Evolutionary conservation across 2,329 filamentous ascomycete genomes (phyloP).

Genomic region (Cordyceps javanica): DNA sequence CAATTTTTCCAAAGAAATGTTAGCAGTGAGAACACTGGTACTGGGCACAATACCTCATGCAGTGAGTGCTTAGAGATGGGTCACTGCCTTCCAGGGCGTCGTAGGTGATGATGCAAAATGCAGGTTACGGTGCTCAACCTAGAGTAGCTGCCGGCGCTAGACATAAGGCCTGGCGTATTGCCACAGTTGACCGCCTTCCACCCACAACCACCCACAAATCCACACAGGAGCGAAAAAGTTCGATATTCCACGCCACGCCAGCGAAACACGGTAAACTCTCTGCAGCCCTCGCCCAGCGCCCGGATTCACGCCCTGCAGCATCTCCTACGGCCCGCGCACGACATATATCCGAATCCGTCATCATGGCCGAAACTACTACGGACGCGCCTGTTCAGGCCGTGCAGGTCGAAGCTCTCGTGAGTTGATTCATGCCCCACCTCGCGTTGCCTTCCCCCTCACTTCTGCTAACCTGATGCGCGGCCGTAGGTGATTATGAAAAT

Average conservation of each 20-base stretch:
- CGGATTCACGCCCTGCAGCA: slow-evolving; percentile 20
- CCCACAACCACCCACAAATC: slow-evolving; percentile 42
- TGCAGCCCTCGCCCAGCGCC: slow-evolving; percentile 21
- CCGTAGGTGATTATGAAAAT: slow-evolving; percentile 90
- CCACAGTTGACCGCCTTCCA: slow-evolving; percentile 30
- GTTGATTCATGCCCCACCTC: slow-evolving; percentile 36
- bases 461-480: slow-evolving; percentile 13
- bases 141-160: background rate
- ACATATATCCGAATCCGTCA: slow-evolving; percentile 27
- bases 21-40: slow-evolving; percentile 8
- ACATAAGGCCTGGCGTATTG: slow-evolving; percentile 24
- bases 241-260: slow-evolving; percentile 29
- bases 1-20: slow-evolving; percentile 11
- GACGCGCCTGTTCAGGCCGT: slow-evolving; percentile 76
- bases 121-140: background rate
- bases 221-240: slow-evolving; percentile 31
- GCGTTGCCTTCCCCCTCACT: slow-evolving; percentile 19
- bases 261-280: slow-evolving; percentile 18
- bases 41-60: slow-evolving; percentile 13
- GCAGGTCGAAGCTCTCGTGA: slow-evolving; percentile 89
- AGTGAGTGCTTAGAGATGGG: slow-evolving; percentile 5
- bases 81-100: background rate
- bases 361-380: slow-evolving; percentile 55
- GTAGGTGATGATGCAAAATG: slow-evolving; percentile 11
- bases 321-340: slow-evolving; percentile 19